A percentile compares a stretch with the other conserved stretches of the same genome.
Evolutionary conservation across 331 rosid species (phyloP).

Genomic region (Malus hybrid): DNA sequence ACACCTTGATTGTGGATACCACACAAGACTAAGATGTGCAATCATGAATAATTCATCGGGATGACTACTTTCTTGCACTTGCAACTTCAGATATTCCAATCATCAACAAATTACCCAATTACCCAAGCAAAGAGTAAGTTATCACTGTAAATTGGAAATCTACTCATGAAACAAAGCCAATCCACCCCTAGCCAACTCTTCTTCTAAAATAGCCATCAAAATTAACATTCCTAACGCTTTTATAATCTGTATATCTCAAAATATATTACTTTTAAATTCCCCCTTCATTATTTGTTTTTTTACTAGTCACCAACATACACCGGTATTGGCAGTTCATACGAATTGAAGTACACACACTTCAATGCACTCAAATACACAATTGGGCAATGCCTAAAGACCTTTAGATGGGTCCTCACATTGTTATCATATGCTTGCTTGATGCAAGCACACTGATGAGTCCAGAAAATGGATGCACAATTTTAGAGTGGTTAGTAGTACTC

Average conservation of each 20-base stretch:
- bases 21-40: no score
- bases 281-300: not conserved
- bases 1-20: not conserved
- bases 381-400: not conserved
- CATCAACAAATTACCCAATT: no score
- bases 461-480: not conserved
- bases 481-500: not conserved
- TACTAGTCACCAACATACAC: constrained; percentile 8
- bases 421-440: not conserved
- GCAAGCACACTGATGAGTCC: not conserved
- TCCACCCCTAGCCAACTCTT: not conserved
- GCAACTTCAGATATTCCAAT: no score
- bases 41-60: no score
- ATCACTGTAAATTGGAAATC: not conserved
- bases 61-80: no score
- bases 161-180: constrained; percentile 13
- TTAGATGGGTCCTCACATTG: not conserved
- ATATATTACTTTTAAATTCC: constrained; percentile 5
- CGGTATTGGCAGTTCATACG: constrained; percentile 2
- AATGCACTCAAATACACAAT: not conserved
- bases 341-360: constrained; percentile 5
- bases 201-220: not conserved
- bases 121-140: not conserved
- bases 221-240: not conserved
- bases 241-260: not conserved